Base-by-base conservation (phyloP, 2,329 filamentous ascomycete genomes). In the Chalara sp. region DNA sequence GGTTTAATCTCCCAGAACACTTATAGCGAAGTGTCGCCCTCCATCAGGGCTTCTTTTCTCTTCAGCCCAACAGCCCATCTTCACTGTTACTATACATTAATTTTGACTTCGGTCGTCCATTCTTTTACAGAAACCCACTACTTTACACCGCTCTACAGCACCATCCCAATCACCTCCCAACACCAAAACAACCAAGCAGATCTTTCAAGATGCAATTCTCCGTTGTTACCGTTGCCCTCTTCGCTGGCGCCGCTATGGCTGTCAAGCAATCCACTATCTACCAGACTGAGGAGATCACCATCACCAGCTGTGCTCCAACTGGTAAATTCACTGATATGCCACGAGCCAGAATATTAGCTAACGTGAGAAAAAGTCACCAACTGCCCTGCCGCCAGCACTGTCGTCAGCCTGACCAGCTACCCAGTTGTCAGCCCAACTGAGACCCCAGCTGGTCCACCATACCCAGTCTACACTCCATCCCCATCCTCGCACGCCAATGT, bases 81-180 rank as follows among this genome's bases (percentile, higher is more conserved):
- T 51, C 44, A 55, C 45, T 51, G 50, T 33, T 51, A 49, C 41
- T 52, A 47, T 47, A 33, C 50, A 53, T 52, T 51, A 46, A 39
- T 46, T 53, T 61, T 63, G 62, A 65, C 62, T 60, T 58, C 59
- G 62, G 62, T 64, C 62, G 60, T 63, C 60, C 61, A 63, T 61
- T 64, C 62, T 63, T 63, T 64, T 58, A 55, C 46, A 61, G 52
- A 62, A 58, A 47, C 44, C 28, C 43, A 11, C 47, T 49, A 49
- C 48, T 47, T 35, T 42, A 43, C 40, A 52, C 51, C 42, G 57
- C 56, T 59, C 49, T 58, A 58, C 56, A 60, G 53, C 58, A 53
- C 48, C 49, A 46, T 47, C 48, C 45, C 29, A 56, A 33, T 32
- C 28, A 5, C 42, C 29, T 43, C 37, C 32, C 37, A 37, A 52